Evolutionary conservation across 371 early-diverging fungal genomes (phyloP).

Genomic region (Mucor indicus): DNA sequence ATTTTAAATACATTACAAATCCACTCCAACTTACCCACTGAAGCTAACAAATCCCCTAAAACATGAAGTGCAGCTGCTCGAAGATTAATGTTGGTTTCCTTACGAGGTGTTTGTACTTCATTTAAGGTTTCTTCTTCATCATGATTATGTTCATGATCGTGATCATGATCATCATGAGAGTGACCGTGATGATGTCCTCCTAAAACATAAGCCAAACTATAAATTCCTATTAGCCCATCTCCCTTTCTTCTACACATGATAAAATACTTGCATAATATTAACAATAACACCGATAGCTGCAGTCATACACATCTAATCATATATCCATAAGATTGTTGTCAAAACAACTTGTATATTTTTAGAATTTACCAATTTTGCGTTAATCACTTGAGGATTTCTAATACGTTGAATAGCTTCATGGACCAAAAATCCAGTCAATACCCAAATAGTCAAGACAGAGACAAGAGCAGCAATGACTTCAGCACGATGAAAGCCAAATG

Average conservation of each 20-base stretch:
- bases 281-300: constrained; percentile 76
- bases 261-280: constrained; percentile 65
- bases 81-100: constrained; percentile 66
- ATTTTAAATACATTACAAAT: neutral
- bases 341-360: neutral
- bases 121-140: constrained; percentile 26
- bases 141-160: constrained; percentile 11
- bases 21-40: constrained; percentile 49
- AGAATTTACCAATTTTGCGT: constrained; percentile 58
- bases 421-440: constrained; percentile 73
- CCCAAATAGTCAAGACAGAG: constrained; percentile 82
- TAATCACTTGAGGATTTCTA: constrained; percentile 65
- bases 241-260: neutral
- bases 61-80: constrained; percentile 77
- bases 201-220: constrained; percentile 41
- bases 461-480: constrained; percentile 83
- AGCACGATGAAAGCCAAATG: constrained; percentile 83
- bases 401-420: constrained; percentile 76
- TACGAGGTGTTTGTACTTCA: too few species aligned
- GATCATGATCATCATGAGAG: constrained; percentile 22
- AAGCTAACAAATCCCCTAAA: constrained; percentile 82
- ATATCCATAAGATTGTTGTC: neutral
- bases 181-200: constrained; percentile 46
- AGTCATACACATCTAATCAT: constrained; percentile 62
- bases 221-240: neutral